Evolutionary conservation across 2,329 filamentous ascomycete genomes (phyloP).

Genomic region (Ascochyta viciae-villosae): DNA sequence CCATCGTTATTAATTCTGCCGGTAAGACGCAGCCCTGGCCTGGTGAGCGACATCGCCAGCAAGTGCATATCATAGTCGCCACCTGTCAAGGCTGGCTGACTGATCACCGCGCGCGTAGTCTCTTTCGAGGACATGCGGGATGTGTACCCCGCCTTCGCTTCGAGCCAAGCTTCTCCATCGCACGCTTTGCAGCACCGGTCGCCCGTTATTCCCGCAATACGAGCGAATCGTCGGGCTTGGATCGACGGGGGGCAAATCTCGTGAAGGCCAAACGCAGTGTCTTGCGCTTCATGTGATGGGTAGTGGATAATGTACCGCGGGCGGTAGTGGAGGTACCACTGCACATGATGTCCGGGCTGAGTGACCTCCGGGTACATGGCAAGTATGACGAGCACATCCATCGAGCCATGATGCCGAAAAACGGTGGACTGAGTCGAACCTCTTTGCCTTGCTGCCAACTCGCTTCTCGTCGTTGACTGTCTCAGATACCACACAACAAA

Average conservation of each 20-base stretch:
- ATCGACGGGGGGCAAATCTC: slow-evolving; percentile 14
- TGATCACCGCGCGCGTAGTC: neutral
- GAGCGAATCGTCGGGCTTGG: slow-evolving; percentile 10
- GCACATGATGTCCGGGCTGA: neutral
- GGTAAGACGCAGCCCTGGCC: slow-evolving; percentile 1
- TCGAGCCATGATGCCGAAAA: neutral
- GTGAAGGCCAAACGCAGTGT: slow-evolving; percentile 3
- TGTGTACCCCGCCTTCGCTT: slow-evolving; percentile 9
- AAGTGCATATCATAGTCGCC: neutral
- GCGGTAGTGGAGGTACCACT: slow-evolving; percentile 8
- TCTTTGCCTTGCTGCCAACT: neutral
- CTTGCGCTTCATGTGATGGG: slow-evolving; percentile 9
- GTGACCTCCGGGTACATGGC: neutral
- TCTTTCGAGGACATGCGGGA: neutral
- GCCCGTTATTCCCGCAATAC: slow-evolving; percentile 18
- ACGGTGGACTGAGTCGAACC: neutral
- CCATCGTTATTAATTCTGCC: slow-evolving; percentile 1
- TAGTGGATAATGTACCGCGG: neutral
- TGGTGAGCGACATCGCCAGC: neutral
- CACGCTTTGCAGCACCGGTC: neutral
- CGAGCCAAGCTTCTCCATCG: slow-evolving; percentile 1
- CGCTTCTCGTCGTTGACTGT: neutral
- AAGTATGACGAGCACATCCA: neutral
- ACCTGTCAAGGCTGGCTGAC: neutral
- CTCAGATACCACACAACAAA: neutral